Base-by-base conservation (phyloP, 2,329 filamentous ascomycete species). In the Ciborinia camelliae region DNA sequence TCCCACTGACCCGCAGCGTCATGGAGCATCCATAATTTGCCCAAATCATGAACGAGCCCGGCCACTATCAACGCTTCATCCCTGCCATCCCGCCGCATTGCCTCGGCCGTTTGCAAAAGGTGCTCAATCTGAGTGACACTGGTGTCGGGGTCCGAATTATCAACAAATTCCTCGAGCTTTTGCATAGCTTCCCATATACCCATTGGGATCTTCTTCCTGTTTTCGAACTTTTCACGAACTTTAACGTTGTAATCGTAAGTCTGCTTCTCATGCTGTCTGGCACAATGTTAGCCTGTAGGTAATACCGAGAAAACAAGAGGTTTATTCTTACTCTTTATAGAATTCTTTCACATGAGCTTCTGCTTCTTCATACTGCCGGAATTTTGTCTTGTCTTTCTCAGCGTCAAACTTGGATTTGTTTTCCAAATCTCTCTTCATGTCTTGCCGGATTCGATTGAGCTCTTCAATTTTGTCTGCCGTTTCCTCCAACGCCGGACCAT, bases 181-280 rank as follows among this genome's bases (percentile, higher is more conserved):
- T 96, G 91, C 79, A 96, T 95, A 26, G 92, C 92, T 76, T 96
- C 82, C 92, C 92, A 96, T 76, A 96, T 83, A 68, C 88, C 89
- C 90, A 96, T 91, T 76, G 90, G 83, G 48, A 73, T 73, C 23
- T 90, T 86, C 1, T 84, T 84, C 67, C 87, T 84, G 69, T 82
- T 82, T 76, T 87, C 80, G 79, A 92, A 91, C 63, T 83, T 80
- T 71, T 89, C 86, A 63, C 92, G 90, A 18, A 90, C 91, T 68
- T 87, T 86, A 51, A 96, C 82, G 81, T 96, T 96, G 83, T 93
- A 96, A 12, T 90, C 86, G 0, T 91, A 86, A 55, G 89, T 92
- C 77, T 92, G 90, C 80, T 86, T 87, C 74, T 81, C 80, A 76
- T 88, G 86, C 74, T 88, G 86, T 35, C 61, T 63, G 15, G 14